A percentile compares a stretch with the other conserved stretches of the same genome.
Evolutionary conservation across 2,329 filamentous ascomycete species (phyloP).

Genomic region (Aspergillus quadrilineatus): DNA sequence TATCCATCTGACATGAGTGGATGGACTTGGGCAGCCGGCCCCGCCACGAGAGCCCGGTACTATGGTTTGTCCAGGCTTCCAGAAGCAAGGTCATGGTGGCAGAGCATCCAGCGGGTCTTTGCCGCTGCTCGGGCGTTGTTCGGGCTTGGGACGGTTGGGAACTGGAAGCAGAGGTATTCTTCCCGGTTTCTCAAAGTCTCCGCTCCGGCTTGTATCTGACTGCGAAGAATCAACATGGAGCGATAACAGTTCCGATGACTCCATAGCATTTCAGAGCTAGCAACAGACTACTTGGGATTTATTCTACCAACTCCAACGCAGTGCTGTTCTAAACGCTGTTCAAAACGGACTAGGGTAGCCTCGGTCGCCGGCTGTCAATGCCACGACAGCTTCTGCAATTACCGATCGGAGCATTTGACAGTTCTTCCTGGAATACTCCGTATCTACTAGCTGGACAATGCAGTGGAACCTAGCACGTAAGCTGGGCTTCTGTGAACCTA

Average conservation of each 20-base stretch:
- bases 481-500: neutral
- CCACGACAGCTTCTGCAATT: neutral
- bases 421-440: neutral
- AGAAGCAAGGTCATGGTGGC: neutral
- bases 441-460: neutral
- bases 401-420: neutral
- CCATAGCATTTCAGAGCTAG: too few species aligned
- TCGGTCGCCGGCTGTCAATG: neutral
- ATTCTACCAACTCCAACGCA: too few species aligned
- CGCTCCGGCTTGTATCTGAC: too few species aligned
- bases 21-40: neutral
- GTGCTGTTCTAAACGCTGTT: too few species aligned
- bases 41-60: neutral
- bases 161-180: neutral
- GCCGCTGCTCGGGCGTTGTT: neutral
- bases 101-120: neutral
- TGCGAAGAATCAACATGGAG: too few species aligned
- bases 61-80: neutral
- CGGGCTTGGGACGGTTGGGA: too few species aligned
- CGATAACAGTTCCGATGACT: too few species aligned
- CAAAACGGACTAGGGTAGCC: too few species aligned
- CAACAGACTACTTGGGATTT: too few species aligned
- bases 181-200: too few species aligned
- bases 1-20: neutral
- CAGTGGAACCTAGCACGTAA: conserved; percentile 2